Evolutionary conservation across 2,329 filamentous ascomycete genomes (phyloP).

Genomic region (Colletotrichum sp.): DNA sequence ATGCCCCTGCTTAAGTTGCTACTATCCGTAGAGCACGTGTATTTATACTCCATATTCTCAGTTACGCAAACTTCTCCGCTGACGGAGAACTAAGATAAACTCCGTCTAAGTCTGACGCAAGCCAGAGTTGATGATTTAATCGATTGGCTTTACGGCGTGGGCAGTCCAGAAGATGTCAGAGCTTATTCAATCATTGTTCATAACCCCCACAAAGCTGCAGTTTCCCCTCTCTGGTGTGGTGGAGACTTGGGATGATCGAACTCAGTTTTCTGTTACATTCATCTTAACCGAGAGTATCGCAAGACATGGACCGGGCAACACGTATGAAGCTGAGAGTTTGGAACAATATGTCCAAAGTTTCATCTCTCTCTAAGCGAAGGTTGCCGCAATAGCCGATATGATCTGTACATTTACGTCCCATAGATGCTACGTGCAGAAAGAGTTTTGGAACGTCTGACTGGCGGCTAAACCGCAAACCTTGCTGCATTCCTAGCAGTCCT

Average conservation of each 20-base stretch:
- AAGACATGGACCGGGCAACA: background rate
- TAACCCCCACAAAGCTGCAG: background rate
- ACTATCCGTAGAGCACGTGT: background rate
- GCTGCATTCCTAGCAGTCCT: background rate
- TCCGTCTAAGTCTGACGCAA: background rate
- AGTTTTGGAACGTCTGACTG: background rate
- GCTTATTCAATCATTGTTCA: background rate
- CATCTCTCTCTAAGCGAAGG: background rate
- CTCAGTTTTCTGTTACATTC: background rate
- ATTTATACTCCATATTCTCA: accelerated
- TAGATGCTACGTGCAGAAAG: background rate
- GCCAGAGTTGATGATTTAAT: background rate
- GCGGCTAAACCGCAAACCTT: background rate
- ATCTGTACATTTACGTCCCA: background rate
- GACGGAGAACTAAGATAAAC: background rate
- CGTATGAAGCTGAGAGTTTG: background rate
- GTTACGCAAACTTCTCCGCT: background rate
- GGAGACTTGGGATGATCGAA: background rate
- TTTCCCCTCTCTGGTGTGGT: background rate
- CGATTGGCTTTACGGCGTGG: background rate
- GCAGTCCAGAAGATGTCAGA: background rate
- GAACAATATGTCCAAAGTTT: background rate
- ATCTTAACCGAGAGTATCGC: background rate
- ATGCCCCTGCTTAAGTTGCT: background rate
- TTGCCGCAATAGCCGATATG: background rate